Evolutionary conservation across 1,284 basidiomycete species (phyloP).

Genomic region (Heterobasidion occidentale): DNA sequence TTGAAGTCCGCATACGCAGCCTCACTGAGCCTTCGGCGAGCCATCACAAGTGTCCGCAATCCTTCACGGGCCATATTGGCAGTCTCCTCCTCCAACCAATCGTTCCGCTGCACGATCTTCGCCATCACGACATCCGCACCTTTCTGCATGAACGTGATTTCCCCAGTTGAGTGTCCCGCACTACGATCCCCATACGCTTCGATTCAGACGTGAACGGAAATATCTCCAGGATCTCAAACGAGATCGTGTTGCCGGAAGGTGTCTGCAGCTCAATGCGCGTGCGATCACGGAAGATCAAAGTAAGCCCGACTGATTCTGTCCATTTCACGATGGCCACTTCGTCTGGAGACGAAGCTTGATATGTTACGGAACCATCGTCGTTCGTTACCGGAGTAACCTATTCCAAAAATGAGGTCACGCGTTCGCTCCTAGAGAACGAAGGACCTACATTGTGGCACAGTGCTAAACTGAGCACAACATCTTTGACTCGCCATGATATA

Average conservation of each 20-base stretch:
- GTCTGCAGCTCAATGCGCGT: slow-evolving; percentile 77
- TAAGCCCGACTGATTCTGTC: slow-evolving; percentile 93
- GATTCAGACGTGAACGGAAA: slow-evolving; percentile 99
- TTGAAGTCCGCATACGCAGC: slow-evolving; percentile 76
- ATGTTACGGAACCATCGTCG: slow-evolving; percentile 90
- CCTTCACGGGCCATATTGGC: slow-evolving; percentile 99
- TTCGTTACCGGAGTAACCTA: slow-evolving; percentile 93
- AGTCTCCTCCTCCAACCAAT: slow-evolving; percentile 98
- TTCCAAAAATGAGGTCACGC: neutral
- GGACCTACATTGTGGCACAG: slow-evolving; percentile 90
- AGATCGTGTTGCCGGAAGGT: slow-evolving; percentile 52
- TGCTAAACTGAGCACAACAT: slow-evolving; percentile 89
- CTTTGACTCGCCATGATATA: slow-evolving; percentile 91
- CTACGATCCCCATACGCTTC: slow-evolving; percentile 98
- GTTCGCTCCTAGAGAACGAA: neutral
- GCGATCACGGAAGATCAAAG: slow-evolving; percentile 83
- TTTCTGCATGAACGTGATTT: slow-evolving; percentile 91
- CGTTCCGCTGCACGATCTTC: slow-evolving; percentile 90
- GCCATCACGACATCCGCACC: slow-evolving; percentile 98
- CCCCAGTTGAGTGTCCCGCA: slow-evolving; percentile 73
- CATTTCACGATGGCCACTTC: slow-evolving; percentile 99
- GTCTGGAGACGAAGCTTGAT: slow-evolving; percentile 97
- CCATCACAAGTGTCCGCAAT: slow-evolving; percentile 90
- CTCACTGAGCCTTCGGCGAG: slow-evolving; percentile 66
- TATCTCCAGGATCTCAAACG: slow-evolving; percentile 86